Evolutionary conservation across 768 basidiomycete genomes (phyloP).

Genomic region (Rhodotorula graminis): DNA sequence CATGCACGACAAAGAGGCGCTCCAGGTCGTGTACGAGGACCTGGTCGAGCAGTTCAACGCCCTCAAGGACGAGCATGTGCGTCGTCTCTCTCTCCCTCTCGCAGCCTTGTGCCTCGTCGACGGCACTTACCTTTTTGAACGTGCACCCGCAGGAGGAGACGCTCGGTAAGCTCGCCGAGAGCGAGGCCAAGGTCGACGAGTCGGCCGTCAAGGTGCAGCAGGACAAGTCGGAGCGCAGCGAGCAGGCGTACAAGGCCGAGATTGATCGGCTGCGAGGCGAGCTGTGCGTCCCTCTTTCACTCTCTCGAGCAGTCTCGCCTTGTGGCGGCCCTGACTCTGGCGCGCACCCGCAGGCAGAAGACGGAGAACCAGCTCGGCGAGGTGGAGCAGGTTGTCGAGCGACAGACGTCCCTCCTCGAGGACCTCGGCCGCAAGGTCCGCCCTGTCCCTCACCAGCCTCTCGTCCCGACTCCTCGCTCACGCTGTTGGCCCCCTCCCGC

Average conservation of each 20-base stretch:
- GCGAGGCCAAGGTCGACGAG: neutral
- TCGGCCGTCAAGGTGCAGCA: neutral
- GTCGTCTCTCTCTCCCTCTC: too few species aligned
- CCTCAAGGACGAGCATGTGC: conserved; percentile 53
- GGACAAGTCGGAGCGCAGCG: conserved; percentile 9
- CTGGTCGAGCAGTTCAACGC: conserved; percentile 69
- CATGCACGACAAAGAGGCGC: conserved; percentile 74
- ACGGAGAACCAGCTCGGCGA: conserved; percentile 85
- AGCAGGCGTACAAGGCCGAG: conserved; percentile 63
- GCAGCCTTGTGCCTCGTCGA: too few species aligned
- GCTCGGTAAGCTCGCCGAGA: neutral
- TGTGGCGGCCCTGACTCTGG: neutral
- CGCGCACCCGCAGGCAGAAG: conserved; percentile 62
- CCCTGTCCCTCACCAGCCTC: neutral
- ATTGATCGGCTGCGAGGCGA: conserved; percentile 74
- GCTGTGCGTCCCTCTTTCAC: conserved; percentile 60
- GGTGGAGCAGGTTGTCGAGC: conserved; percentile 77
- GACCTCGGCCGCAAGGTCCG: conserved; percentile 66
- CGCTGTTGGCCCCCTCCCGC: neutral
- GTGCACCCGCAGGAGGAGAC: conserved; percentile 57
- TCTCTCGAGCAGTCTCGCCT: neutral
- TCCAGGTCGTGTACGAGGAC: conserved; percentile 72
- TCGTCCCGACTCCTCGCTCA: too few species aligned
- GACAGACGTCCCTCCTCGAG: conserved; percentile 61
- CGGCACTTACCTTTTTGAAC: too few species aligned